These are phyloP conservation scores for Solanum tacnaense DNA, from an alignment of 257 asterid species.

Conservation along the genomic window DNA sequence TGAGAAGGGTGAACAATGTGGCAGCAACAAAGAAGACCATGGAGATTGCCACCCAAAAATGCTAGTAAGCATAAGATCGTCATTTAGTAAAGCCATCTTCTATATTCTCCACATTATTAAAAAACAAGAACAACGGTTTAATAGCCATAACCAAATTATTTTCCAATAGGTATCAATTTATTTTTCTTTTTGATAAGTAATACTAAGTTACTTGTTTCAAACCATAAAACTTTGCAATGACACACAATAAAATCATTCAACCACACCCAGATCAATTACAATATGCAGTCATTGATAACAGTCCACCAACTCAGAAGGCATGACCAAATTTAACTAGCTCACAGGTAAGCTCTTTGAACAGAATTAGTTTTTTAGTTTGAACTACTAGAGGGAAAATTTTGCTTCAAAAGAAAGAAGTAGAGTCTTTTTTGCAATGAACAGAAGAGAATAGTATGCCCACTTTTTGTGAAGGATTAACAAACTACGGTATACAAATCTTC, in stretches of 20 bases:
- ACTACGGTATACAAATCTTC: neutral
- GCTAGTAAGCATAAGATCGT: conserved; percentile 40
- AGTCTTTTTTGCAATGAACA: neutral
- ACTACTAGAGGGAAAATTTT: neutral
- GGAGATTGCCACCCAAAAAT: conserved; percentile 98
- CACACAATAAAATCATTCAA: neutral
- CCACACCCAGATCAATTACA: neutral
- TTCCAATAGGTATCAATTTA: neutral
- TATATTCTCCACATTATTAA: neutral
- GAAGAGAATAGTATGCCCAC: neutral
- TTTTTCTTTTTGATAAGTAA: neutral
- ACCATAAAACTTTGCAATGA: neutral
- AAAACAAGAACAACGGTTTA: neutral
- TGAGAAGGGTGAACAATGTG: conserved; percentile 87
- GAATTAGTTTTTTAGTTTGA: neutral
- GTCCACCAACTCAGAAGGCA: neutral
- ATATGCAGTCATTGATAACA: neutral
- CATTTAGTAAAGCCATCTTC: conserved; percentile 10
- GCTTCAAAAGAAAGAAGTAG: neutral
- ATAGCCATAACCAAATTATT: neutral
- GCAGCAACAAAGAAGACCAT: conserved; percentile 97
- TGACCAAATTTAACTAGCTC: neutral
- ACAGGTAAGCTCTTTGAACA: neutral
- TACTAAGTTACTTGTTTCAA: neutral
- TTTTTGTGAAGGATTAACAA: neutral